phyloP scores from a whole-genome alignment of 345 rosid species.

The Xanthoceras sorbifolium region DNA sequence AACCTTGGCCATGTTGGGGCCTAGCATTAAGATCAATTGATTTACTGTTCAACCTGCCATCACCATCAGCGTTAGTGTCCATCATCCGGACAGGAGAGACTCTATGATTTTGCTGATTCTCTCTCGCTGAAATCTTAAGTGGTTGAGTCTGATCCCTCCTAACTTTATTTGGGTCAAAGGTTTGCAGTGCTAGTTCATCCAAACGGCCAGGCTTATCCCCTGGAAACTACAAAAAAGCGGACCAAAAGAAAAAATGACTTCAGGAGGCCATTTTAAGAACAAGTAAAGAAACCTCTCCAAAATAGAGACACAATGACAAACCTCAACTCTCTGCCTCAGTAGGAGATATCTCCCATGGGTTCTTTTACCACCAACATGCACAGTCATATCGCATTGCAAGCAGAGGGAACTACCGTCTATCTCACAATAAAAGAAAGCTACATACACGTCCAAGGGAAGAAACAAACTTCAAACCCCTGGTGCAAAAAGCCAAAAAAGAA shows the following conservation, averaged over 20 bases:
- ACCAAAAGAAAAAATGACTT: constrained; percentile 18
- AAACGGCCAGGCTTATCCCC: constrained; percentile 60
- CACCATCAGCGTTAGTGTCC: constrained; percentile 41
- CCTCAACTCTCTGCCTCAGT: constrained; percentile 81
- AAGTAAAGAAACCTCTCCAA: neutral
- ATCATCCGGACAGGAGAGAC: constrained; percentile 30
- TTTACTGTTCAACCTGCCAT: constrained; percentile 51
- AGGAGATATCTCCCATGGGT: constrained; percentile 75
- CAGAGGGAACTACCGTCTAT: constrained; percentile 85
- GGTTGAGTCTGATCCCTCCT: constrained; percentile 44
- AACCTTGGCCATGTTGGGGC: constrained; percentile 63
- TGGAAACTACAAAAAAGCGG: constrained; percentile 58
- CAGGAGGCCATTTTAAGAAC: neutral
- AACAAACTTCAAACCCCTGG: constrained; percentile 25
- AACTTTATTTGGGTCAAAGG: constrained; percentile 32
- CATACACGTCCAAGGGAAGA: constrained; percentile 29
- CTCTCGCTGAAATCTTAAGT: constrained; percentile 30
- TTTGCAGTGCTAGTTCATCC: constrained; percentile 46
- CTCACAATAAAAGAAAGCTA: constrained; percentile 90
- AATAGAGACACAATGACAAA: constrained; percentile 45
- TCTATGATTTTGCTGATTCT: constrained; percentile 52
- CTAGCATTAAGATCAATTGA: constrained; percentile 72
- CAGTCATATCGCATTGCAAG: constrained; percentile 86
- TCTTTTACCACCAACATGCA: constrained; percentile 91
- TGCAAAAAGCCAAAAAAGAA: neutral